phyloP scores from a whole-genome alignment of 805 yeast genomes.

The Debaryomyces prosopidis region DNA sequence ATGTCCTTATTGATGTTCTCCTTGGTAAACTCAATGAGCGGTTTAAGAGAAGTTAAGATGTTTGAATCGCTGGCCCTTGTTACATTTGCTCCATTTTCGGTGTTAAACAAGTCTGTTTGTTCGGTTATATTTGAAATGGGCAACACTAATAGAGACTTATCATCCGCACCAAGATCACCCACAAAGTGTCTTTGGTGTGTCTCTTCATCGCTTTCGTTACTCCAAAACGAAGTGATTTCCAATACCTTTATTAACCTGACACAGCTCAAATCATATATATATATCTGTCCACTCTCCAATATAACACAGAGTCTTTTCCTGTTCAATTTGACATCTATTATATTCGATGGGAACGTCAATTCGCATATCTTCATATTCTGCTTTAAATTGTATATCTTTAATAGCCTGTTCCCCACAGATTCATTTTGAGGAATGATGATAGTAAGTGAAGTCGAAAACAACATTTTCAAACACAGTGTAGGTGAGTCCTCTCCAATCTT shows the following conservation, averaged over 20 bases:
- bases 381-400: slow-evolving; percentile 41
- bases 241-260: slow-evolving; percentile 66
- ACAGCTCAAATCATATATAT: slow-evolving; percentile 86
- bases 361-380: slow-evolving; percentile 70
- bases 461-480: slow-evolving; percentile 35
- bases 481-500: slow-evolving; percentile 16
- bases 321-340: slow-evolving; percentile 73
- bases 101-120: slow-evolving; percentile 32
- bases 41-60: slow-evolving; percentile 14
- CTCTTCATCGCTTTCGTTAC: slow-evolving; percentile 5
- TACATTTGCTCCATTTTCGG: slow-evolving; percentile 6
- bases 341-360: slow-evolving; percentile 76
- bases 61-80: slow-evolving; percentile 20
- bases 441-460: slow-evolving; percentile 43
- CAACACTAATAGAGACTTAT: slow-evolving; percentile 32
- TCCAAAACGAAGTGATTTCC: slow-evolving; percentile 20
- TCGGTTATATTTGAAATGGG: slow-evolving; percentile 31
- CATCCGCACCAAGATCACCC: slow-evolving; percentile 39
- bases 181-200: slow-evolving; percentile 16
- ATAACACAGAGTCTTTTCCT: slow-evolving; percentile 79
- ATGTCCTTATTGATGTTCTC: slow-evolving; percentile 18
- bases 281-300: slow-evolving; percentile 72
- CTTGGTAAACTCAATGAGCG: slow-evolving; percentile 26
- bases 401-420: slow-evolving; percentile 26
- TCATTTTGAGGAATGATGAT: slow-evolving; percentile 36